These are phyloP conservation scores for Stephanodiscus minutulus DNA, from an alignment of 108 stramenopile species.

Conservation along the genomic window DNA sequence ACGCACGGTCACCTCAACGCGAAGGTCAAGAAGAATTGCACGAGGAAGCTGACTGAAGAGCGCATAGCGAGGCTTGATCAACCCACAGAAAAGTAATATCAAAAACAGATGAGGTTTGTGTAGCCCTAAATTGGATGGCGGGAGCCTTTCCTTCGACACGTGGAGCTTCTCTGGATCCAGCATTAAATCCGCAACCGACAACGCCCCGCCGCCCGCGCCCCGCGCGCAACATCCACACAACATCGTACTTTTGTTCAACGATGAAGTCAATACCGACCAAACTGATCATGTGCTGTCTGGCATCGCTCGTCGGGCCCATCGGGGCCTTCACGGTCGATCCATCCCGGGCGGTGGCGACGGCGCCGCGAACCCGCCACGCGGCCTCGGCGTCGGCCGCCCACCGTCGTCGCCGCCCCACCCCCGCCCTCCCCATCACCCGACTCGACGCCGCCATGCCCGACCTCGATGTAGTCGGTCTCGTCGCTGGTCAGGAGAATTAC, in stretches of 20 bases:
- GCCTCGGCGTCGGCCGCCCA: neutral
- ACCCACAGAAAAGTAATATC: too few relatives aligned
- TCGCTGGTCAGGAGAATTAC: constrained; percentile 87
- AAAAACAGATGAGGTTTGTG: too few relatives aligned
- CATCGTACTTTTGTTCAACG: neutral
- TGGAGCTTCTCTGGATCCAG: too few relatives aligned
- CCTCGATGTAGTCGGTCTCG: constrained; percentile 68
- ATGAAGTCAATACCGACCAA: neutral
- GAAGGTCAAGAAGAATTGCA: too few relatives aligned
- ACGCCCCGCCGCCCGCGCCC: too few relatives aligned
- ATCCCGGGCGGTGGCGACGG: neutral
- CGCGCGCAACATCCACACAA: neutral
- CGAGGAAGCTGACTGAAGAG: too few relatives aligned
- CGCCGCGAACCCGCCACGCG: neutral
- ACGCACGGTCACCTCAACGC: too few relatives aligned
- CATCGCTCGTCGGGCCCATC: constrained; percentile 12
- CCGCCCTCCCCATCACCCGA: neutral
- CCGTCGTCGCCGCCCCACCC: neutral
- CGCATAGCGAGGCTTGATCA: too few relatives aligned
- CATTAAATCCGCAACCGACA: too few relatives aligned
- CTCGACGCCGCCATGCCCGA: constrained; percentile 32
- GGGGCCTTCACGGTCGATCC: constrained; percentile 15
- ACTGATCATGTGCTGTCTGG: constrained; percentile 10
- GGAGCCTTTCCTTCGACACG: too few relatives aligned
- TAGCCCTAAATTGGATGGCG: too few relatives aligned